phyloP scores from a whole-genome alignment of 2,329 filamentous ascomycete genomes.

The Cercospora brassicicola region DNA sequence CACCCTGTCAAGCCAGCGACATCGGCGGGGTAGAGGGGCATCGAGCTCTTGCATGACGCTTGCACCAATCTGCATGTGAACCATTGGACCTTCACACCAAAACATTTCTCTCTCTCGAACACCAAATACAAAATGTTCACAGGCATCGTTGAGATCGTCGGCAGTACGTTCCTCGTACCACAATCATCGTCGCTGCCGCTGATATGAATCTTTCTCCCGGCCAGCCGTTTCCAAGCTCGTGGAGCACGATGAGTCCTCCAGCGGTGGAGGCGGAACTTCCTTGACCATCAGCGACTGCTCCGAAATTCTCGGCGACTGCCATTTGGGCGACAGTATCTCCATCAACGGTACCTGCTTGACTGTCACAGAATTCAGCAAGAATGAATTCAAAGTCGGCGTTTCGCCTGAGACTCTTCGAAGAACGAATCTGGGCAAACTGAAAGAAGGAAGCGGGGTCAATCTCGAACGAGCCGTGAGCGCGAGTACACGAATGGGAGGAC shows the following conservation, averaged over 20 bases:
- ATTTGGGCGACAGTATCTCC: constrained; percentile 88
- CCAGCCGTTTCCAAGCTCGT: constrained; percentile 81
- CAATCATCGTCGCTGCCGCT: constrained; percentile 35
- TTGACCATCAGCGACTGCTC: constrained; percentile 77
- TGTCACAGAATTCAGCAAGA: constrained; percentile 68
- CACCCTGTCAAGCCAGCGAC: constrained; percentile 1
- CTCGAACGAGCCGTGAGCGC: constrained; percentile 91
- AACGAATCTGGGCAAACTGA: constrained; percentile 83
- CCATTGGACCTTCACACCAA: too few species aligned
- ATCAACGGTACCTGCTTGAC: constrained; percentile 97
- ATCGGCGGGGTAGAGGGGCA: constrained; percentile 1
- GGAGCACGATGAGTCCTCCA: constrained; percentile 70
- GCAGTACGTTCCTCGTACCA: constrained; percentile 63
- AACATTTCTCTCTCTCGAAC: too few species aligned
- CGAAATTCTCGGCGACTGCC: constrained; percentile 76
- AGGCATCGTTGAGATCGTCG: constrained; percentile 87
- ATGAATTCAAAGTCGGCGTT: constrained; percentile 83
- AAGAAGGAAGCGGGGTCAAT: constrained; percentile 70
- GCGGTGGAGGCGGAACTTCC: constrained; percentile 77
- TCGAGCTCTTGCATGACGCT: constrained; percentile 14
- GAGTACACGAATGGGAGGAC: constrained; percentile 92
- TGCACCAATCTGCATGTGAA: constrained; percentile 8
- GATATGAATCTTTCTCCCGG: constrained; percentile 26
- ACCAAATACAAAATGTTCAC: constrained; percentile 79
- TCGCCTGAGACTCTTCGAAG: constrained; percentile 93